Percentiles rank a stretch among this genome's conserved stretches.
Conservation (phyloP, 306 rosid genomes). For the Quercus rubra region DNA sequence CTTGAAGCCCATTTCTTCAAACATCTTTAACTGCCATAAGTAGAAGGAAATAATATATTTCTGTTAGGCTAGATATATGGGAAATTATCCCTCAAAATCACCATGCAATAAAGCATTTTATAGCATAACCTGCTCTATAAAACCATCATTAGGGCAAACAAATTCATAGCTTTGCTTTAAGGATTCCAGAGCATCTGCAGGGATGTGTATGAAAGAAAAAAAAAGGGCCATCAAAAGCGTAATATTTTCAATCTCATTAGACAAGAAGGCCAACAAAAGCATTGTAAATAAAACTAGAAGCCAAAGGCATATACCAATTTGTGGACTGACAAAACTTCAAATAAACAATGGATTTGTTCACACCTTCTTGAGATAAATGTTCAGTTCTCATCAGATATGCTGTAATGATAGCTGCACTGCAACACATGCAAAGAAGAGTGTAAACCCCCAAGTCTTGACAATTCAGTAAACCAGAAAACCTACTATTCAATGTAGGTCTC, state of each 20-base stretch:
- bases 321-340: conserved; percentile 31
- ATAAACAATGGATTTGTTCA: conserved; percentile 28
- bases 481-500: not conserved
- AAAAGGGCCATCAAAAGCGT: not conserved
- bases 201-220: conserved; percentile 1
- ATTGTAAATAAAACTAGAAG: not conserved
- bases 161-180: conserved; percentile 64
- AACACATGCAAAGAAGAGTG: conserved; percentile 32
- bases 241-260: not conserved
- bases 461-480: conserved; percentile 14
- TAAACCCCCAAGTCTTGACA: conserved; percentile 19
- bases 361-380: conserved; percentile 79
- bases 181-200: conserved; percentile 83
- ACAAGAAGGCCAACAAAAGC: not conserved
- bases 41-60: conserved; percentile 2
- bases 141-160: conserved; percentile 98
- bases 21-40: conserved; percentile 64
- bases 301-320: conserved; percentile 25
- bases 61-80: not conserved
- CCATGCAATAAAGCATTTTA: conserved; percentile 10
- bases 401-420: conserved; percentile 90
- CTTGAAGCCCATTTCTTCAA: conserved; percentile 90
- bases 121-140: conserved; percentile 74
- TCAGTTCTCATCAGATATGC: conserved; percentile 92
- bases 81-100: not conserved